Evolutionary conservation across 2,329 filamentous ascomycete species (phyloP).

Genomic region (Alternaria panax): DNA sequence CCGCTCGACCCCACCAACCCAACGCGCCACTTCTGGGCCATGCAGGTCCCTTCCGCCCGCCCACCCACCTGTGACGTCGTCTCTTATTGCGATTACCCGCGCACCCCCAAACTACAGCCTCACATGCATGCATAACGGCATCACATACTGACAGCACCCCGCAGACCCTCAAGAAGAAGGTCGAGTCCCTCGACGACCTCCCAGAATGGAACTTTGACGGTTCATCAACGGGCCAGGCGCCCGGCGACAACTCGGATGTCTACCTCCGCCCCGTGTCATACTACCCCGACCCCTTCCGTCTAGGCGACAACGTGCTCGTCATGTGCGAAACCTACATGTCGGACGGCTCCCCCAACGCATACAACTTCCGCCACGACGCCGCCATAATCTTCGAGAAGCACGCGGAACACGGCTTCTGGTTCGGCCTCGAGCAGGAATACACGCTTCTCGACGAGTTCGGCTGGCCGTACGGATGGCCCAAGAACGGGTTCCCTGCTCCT

Average conservation of each 20-base stretch:
- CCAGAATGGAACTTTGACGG: constrained; percentile 86
- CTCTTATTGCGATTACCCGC: constrained; percentile 9
- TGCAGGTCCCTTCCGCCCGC: neutral
- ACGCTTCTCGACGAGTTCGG: constrained; percentile 86
- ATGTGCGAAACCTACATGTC: constrained; percentile 94
- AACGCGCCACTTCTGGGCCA: constrained; percentile 35
- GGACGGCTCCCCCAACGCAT: constrained; percentile 96
- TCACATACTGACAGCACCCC: constrained; percentile 31
- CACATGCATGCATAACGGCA: neutral
- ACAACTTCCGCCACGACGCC: constrained; percentile 95
- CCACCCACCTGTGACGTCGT: constrained; percentile 6
- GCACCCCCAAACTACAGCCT: neutral
- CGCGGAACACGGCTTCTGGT: constrained; percentile 87
- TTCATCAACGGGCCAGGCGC: constrained; percentile 90
- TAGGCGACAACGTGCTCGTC: constrained; percentile 89
- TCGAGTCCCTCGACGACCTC: constrained; percentile 67
- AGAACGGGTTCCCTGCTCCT: constrained; percentile 86
- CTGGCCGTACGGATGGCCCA: constrained; percentile 92
- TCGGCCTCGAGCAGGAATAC: constrained; percentile 98
- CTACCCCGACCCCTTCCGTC: constrained; percentile 91
- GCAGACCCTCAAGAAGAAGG: constrained; percentile 69
- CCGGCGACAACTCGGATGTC: constrained; percentile 95
- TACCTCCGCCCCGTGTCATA: constrained; percentile 91
- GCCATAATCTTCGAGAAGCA: constrained; percentile 89
- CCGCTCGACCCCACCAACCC: constrained; percentile 29